Percentiles rank a stretch among this genome's conserved stretches.
Evolutionary conservation across 2,329 filamentous ascomycete genomes (phyloP).

Genomic region (Phaeosphaeria sp.): DNA sequence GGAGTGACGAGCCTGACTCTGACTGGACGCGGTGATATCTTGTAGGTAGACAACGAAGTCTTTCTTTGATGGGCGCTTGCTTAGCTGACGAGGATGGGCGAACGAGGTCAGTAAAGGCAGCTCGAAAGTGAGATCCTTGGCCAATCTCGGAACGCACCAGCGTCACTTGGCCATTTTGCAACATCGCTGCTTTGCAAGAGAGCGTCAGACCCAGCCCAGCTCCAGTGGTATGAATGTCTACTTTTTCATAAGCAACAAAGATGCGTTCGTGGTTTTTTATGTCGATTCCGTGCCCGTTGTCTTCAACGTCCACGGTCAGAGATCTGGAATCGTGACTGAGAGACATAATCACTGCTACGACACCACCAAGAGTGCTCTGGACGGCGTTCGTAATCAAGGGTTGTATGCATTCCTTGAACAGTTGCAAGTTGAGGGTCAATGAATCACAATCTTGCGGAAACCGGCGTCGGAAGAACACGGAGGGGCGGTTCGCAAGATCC

Average conservation of each 20-base stretch:
- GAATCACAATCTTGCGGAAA: constrained; percentile 37
- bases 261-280: constrained; percentile 47
- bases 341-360: constrained; percentile 46
- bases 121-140: constrained; percentile 52
- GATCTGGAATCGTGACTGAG: constrained; percentile 36
- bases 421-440: constrained; percentile 46
- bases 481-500: constrained; percentile 32
- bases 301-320: constrained; percentile 51
- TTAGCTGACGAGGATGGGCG: constrained; percentile 30
- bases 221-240: constrained; percentile 46
- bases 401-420: constrained; percentile 54
- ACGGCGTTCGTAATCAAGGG: constrained; percentile 53
- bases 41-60: constrained; percentile 8
- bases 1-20: constrained; percentile 2
- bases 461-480: constrained; percentile 44
- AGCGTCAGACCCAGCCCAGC: constrained; percentile 55
- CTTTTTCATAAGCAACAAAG: constrained; percentile 55
- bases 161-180: constrained; percentile 49
- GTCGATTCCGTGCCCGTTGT: constrained; percentile 53
- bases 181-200: constrained; percentile 50
- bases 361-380: constrained; percentile 49
- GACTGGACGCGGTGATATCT: constrained; percentile 19
- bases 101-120: constrained; percentile 36
- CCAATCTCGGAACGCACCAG: constrained; percentile 47
- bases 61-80: constrained; percentile 9